phyloP scores from a whole-genome alignment of 257 asterid species.

The Plantago elongata region DNA sequence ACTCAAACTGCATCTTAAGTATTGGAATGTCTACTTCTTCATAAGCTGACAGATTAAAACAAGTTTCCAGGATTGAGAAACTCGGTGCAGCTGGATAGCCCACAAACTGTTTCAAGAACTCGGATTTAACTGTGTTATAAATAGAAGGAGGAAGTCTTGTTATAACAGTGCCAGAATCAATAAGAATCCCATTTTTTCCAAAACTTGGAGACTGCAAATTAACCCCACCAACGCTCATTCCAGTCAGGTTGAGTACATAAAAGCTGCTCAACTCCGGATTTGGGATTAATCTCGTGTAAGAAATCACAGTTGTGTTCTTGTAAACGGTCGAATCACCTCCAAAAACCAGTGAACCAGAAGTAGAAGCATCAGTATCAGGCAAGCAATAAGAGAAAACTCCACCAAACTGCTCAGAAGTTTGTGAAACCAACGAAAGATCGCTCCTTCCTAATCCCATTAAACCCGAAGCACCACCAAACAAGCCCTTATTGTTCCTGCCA shows the following conservation, averaged over 20 bases:
- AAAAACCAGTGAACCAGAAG: constrained; percentile 60
- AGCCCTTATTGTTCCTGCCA: constrained; percentile 64
- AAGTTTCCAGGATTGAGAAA: constrained; percentile 73
- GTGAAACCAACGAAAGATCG: constrained; percentile 63
- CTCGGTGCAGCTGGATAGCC: constrained; percentile 65
- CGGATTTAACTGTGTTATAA: constrained; percentile 47
- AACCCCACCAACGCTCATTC: constrained; percentile 59
- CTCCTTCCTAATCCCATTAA: constrained; percentile 82
- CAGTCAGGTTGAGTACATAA: constrained; percentile 66
- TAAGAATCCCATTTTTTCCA: constrained; percentile 42
- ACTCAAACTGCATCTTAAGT: constrained; percentile 56
- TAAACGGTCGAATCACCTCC: constrained; percentile 46
- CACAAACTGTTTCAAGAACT: constrained; percentile 75
- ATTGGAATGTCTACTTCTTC: constrained; percentile 70
- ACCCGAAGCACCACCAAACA: constrained; percentile 81
- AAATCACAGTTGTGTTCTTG: constrained; percentile 53
- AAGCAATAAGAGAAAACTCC: constrained; percentile 86
- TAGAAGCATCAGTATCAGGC: constrained; percentile 45
- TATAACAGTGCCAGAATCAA: constrained; percentile 87
- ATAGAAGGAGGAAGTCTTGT: constrained; percentile 73
- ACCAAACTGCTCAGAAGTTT: constrained; percentile 45
- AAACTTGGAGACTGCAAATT: constrained; percentile 32
- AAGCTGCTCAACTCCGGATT: constrained; percentile 56
- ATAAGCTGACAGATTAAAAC: constrained; percentile 63
- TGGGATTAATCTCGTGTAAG: constrained; percentile 51